Conservation (phyloP, 176 grass and related monocot species). For the Phoenix dactylifera region DNA sequence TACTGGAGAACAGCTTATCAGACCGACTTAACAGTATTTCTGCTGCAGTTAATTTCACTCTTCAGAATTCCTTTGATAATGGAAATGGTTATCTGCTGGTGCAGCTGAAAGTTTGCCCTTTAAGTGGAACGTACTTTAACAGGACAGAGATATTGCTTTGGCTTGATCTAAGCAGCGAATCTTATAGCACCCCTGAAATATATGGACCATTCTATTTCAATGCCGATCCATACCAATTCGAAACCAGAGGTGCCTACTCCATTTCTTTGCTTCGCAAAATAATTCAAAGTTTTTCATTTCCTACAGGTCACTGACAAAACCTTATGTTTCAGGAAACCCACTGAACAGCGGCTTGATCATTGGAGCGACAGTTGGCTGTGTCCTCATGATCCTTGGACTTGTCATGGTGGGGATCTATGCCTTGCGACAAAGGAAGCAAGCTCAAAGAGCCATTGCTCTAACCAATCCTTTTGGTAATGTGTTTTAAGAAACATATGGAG, state of each 20-base stretch:
- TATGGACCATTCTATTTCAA: conserved; percentile 57
- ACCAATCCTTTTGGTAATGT: conserved; percentile 63
- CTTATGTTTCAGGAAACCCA: background rate
- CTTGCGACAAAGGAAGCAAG: conserved; percentile 32
- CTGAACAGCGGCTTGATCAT: conserved; percentile 20
- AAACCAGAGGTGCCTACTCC: conserved; percentile 18
- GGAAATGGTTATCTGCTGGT: conserved; percentile 26
- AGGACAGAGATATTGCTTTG: conserved; percentile 34
- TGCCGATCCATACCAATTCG: conserved; percentile 23
- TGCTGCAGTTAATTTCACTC: background rate
- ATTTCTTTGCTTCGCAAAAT: conserved; percentile 4
- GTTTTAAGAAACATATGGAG: background rate
- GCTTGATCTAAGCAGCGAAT: conserved; percentile 41
- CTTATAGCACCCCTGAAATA: conserved; percentile 16
- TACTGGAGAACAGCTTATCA: conserved; percentile 5
- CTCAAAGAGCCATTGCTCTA: conserved; percentile 29
- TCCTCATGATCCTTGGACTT: conserved; percentile 31
- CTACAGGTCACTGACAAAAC: background rate
- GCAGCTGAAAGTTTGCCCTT: conserved; percentile 35
- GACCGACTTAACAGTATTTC: conserved; percentile 7
- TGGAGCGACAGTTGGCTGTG: conserved; percentile 27
- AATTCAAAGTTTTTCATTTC: conserved; percentile 2
- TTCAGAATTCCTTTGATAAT: background rate
- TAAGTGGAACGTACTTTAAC: conserved; percentile 30
- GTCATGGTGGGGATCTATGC: conserved; percentile 35